Conservation (phyloP, 2,329 filamentous ascomycete genomes). For the Sporothrix luriei region DNA sequence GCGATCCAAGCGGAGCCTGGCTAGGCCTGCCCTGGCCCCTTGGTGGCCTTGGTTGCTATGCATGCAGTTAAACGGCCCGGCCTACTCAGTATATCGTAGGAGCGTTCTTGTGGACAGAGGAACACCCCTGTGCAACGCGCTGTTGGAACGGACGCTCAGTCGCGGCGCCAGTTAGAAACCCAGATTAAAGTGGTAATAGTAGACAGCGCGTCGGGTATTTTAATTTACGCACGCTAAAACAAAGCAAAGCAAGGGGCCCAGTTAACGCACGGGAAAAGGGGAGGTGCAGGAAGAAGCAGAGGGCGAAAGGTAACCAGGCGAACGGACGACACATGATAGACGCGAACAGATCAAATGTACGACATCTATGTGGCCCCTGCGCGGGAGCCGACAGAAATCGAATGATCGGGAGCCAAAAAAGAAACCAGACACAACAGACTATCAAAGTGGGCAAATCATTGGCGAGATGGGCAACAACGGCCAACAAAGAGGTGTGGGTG, state of each 20-base stretch:
- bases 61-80: neutral
- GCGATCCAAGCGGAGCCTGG: neutral
- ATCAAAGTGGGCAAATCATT: conserved; percentile 10
- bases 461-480: neutral
- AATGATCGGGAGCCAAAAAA: conserved; percentile 1
- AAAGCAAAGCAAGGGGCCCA: conserved; percentile 14
- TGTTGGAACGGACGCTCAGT: neutral
- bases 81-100: neutral
- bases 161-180: neutral
- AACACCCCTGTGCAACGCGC: neutral
- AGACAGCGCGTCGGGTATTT: conserved; percentile 25
- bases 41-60: neutral
- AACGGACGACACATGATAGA: neutral
- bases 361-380: neutral
- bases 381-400: conserved; percentile 15
- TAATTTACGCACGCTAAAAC: conserved; percentile 29
- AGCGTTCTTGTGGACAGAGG: neutral
- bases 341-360: neutral
- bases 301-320: neutral
- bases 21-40: too few relatives aligned
- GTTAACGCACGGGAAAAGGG: conserved; percentile 18
- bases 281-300: neutral
- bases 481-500: neutral
- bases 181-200: conserved; percentile 14
- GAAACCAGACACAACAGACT: neutral